Evolutionary conservation across 768 basidiomycete genomes (phyloP).

Genomic region (Rhodotorula toruloides): DNA sequence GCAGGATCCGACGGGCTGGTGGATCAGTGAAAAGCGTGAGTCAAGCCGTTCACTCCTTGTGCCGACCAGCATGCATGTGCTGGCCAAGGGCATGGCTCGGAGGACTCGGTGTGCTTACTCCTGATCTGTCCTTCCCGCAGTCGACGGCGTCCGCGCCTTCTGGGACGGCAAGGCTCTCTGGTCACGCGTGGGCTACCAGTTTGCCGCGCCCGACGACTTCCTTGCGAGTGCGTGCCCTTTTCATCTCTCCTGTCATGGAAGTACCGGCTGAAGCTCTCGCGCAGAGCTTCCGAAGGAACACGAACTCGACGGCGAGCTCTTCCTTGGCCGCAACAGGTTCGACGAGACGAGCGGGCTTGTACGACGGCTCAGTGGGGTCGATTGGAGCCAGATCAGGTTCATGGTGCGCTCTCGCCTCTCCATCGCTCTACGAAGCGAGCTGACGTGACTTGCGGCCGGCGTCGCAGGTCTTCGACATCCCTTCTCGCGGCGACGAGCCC

Average conservation of each 20-base stretch:
- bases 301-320: conserved; percentile 41
- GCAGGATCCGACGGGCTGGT: conserved; percentile 29
- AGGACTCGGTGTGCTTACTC: not conserved
- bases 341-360: conserved; percentile 34
- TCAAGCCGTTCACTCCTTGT: not conserved
- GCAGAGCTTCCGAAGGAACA: conserved; percentile 31
- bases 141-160: conserved; percentile 37
- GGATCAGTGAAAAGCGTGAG: conserved; percentile 40
- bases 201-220: conserved; percentile 29
- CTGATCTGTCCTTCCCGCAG: not conserved
- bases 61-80: not conserved
- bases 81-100: not conserved
- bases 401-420: conserved; percentile 26
- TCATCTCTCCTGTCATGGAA: not conserved
- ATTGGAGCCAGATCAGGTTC: conserved; percentile 36
- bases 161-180: conserved; percentile 37
- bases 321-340: conserved; percentile 36
- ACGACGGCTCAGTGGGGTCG: not conserved
- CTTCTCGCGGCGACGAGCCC: conserved; percentile 4
- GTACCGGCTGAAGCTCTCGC: no score
- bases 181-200: conserved; percentile 33
- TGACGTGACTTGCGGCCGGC: not conserved
- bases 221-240: conserved; percentile 12
- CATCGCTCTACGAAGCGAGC: not conserved
- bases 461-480: conserved; percentile 40